Evolutionary conservation across 139 green algal genomes (phyloP).

Genomic region (Chlorella sp.): DNA sequence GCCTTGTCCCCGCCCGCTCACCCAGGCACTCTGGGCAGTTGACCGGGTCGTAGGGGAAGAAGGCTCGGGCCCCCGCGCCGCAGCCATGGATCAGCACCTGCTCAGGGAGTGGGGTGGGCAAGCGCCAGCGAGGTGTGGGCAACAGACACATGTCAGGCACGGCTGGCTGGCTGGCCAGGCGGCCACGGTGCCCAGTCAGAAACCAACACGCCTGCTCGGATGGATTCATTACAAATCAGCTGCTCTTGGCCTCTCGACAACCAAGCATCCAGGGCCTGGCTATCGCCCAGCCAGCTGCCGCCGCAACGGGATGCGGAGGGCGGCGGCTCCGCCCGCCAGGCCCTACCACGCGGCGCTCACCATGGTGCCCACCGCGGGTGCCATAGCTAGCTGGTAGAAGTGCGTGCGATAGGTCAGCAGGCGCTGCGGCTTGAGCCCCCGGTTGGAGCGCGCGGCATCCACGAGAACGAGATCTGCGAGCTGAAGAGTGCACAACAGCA

Average conservation of each 20-base stretch:
- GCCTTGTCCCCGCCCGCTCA: background rate
- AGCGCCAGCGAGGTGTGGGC: background rate
- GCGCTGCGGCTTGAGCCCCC: background rate
- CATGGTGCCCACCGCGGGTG: background rate
- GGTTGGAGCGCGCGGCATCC: background rate
- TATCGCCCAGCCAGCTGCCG: background rate
- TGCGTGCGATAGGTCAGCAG: background rate
- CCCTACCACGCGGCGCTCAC: background rate
- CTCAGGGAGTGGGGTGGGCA: background rate
- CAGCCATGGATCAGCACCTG: conserved; percentile 15
- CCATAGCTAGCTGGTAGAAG: background rate
- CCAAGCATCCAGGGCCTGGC: no score
- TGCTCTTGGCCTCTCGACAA: background rate
- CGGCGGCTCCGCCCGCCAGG: background rate
- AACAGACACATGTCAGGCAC: background rate
- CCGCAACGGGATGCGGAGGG: background rate
- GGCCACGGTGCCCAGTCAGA: background rate
- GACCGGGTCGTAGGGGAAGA: background rate
- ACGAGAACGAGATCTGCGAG: no score
- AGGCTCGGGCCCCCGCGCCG: background rate
- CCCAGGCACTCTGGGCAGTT: conserved; percentile 1
- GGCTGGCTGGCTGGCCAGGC: background rate
- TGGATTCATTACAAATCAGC: background rate
- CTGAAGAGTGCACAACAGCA: no score
- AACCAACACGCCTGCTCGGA: background rate